A percentile compares a stretch with the other conserved stretches of the same genome.
phyloP scores from a whole-genome alignment of 2,329 filamentous ascomycete genomes.

The Xylaria sp. region DNA sequence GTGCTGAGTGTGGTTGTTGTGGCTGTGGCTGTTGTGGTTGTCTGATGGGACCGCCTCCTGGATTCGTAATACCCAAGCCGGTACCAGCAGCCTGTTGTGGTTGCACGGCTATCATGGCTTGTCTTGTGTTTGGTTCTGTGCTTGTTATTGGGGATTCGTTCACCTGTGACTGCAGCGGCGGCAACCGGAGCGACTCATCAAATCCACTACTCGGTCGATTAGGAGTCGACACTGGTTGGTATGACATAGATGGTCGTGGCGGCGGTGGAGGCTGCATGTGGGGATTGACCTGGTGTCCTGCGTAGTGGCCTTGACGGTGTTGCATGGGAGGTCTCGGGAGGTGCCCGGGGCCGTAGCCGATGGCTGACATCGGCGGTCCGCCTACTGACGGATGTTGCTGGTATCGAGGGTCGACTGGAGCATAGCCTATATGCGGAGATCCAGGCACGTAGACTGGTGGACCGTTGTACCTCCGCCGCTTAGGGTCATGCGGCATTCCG shows the following conservation, averaged over 20 bases:
- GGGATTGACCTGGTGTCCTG: constrained; percentile 32
- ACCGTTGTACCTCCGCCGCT: constrained; percentile 50
- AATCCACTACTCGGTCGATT: constrained; percentile 59
- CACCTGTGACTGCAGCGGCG: constrained; percentile 61
- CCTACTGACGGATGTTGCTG: constrained; percentile 45
- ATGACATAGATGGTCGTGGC: constrained; percentile 57
- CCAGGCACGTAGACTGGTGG: constrained; percentile 47
- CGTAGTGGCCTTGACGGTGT: constrained; percentile 34
- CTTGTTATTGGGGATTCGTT: constrained; percentile 45
- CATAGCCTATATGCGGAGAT: constrained; percentile 55
- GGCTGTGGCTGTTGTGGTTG: constrained; percentile 27
- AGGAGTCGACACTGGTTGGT: constrained; percentile 46
- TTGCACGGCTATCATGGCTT: constrained; percentile 25
- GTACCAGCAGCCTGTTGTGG: constrained; percentile 25
- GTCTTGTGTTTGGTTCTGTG: constrained; percentile 35
- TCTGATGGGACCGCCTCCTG: constrained; percentile 15
- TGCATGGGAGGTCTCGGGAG: constrained; percentile 43
- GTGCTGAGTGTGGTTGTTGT: constrained; percentile 14
- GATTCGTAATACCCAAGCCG: constrained; percentile 38
- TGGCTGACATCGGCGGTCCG: constrained; percentile 42
- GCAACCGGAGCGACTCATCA: constrained; percentile 64
- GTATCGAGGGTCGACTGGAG: constrained; percentile 47
- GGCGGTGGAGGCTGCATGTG: constrained; percentile 68
- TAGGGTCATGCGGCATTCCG: constrained; percentile 44
- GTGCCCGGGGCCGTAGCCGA: constrained; percentile 45